Evolutionary conservation across 768 basidiomycete genomes (phyloP), one percentile per base, ranked within the genome.

Genomic region (Pleurotus citrinopileatus): DNA sequence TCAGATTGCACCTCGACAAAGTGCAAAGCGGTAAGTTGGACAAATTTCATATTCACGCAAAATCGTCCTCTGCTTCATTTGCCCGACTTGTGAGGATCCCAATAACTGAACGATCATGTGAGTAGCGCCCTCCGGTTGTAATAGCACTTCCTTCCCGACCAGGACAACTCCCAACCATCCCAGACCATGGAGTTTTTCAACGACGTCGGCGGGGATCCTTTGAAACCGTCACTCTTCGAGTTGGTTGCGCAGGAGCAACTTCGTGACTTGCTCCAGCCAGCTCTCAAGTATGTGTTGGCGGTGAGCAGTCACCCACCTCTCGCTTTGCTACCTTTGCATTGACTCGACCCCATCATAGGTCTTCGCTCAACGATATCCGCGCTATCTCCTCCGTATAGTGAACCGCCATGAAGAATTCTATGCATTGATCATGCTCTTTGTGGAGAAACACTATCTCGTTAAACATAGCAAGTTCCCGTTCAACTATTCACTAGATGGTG

Each of bases 381-480:
- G 97, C 52, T 95, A 98, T 68, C 80, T 98, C 26, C 71, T 99
- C 38, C 85, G 87, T 15, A 77, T 98, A 51, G 91, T 97, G 13
- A 98, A 98, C 68, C 76, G 84, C 27, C 97, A 99, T 74, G 97
- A 99, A 67, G 95, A 98, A 67, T 92, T 97, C 69, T 98, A 97
- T 62, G 91, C 94, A 1, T 59, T 80, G 12, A 76, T 96, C 57
- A 91, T 98, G 87, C 72, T 95, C 52, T 78, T 94, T 54, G 87
- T 98, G 15, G 97, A 99, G 72, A 77, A 86, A 13, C 86, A 96
- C 71, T 95, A 97, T 69, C 84, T 99, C 53, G 82, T 81, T 57
- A 89, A 85, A 65, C 84, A 95, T 62, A 84, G 95, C 94, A 57
- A 55, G 87, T 67, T 2, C 5, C 7, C 7, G 37, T 47, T 59